phyloP scores from a whole-genome alignment of 495 filamentous ascomycete species.

The Penicillium subrubescens region DNA sequence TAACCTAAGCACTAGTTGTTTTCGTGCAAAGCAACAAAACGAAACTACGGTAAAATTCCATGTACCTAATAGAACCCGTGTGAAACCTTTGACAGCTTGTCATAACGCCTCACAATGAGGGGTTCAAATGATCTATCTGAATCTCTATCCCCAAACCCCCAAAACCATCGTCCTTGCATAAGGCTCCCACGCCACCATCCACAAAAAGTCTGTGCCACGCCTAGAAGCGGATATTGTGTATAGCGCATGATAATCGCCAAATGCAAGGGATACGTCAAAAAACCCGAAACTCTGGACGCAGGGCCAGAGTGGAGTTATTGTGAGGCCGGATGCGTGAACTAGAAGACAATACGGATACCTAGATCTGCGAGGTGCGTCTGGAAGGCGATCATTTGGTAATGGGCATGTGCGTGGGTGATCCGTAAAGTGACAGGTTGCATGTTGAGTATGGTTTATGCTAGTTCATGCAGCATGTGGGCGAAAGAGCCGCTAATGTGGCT shows the following conservation, averaged over 20 bases:
- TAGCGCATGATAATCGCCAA: neutral
- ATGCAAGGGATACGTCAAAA: constrained; percentile 21
- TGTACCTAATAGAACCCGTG: neutral
- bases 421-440: constrained; percentile 3
- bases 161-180: constrained; percentile 9
- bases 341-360: neutral
- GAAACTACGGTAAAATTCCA: neutral
- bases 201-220: neutral
- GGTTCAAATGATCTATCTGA: constrained; percentile 11
- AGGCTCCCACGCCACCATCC: constrained; percentile 1
- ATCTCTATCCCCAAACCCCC: neutral
- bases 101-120: neutral
- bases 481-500: constrained; percentile 3
- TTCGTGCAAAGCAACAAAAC: neutral
- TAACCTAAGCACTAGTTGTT: no score
- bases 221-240: neutral
- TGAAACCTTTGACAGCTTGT: neutral
- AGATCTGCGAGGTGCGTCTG: neutral
- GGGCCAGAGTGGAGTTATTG: neutral
- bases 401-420: constrained; percentile 1
- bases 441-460: neutral
- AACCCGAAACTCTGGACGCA: neutral
- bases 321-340: neutral
- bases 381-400: constrained; percentile 4
- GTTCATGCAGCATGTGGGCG: constrained; percentile 11